These are phyloP conservation scores for Nymphaea colorata DNA, from an alignment of 164 flowering plant species.

Conservation along the genomic window DNA sequence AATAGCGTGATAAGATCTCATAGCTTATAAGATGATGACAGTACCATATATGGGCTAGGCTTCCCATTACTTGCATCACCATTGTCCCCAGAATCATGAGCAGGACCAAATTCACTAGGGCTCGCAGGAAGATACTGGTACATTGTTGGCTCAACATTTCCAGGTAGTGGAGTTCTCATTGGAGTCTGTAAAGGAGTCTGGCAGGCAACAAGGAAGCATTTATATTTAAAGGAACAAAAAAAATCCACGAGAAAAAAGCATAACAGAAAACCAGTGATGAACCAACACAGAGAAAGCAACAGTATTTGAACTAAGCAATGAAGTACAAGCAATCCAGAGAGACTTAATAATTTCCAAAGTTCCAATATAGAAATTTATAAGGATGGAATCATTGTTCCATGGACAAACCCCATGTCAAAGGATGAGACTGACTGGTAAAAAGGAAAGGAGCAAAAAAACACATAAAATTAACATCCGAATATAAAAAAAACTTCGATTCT, in stretches of 20 bases:
- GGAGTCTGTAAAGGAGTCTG: constrained; percentile 90
- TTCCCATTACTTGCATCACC: constrained; percentile 54
- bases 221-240: too few relatives aligned
- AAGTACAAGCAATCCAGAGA: too few relatives aligned
- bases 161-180: constrained; percentile 47
- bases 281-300: too few relatives aligned
- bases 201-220: neutral
- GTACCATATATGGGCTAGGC: constrained; percentile 79
- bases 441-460: too few relatives aligned
- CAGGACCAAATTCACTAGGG: constrained; percentile 45
- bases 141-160: constrained; percentile 43
- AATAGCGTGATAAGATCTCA: neutral
- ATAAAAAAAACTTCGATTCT: too few relatives aligned
- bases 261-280: neutral
- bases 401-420: neutral
- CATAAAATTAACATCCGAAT: too few relatives aligned
- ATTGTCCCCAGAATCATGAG: constrained; percentile 28
- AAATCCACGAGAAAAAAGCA: neutral
- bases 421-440: neutral
- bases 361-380: too few relatives aligned
- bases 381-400: too few relatives aligned
- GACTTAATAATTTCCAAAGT: too few relatives aligned
- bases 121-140: constrained; percentile 67
- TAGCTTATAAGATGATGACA: neutral
- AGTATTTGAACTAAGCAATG: too few relatives aligned